A percentile compares a stretch with the other conserved stretches of the same genome.
These are phyloP conservation scores for Diaporthe eres DNA, from an alignment of 2,329 filamentous ascomycete genomes.

Conservation along the genomic window DNA sequence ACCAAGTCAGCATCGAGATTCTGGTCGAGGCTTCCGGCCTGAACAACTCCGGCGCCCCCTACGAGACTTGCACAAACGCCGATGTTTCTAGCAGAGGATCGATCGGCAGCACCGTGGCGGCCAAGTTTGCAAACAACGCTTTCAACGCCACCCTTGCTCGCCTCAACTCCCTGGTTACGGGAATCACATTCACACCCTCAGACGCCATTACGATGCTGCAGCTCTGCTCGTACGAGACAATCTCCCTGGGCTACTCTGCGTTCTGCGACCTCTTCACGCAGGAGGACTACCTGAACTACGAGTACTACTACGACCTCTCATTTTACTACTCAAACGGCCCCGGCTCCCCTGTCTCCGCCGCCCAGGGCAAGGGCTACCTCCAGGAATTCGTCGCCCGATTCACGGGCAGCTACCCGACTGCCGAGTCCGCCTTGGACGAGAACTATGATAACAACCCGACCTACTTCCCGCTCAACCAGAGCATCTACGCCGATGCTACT, in stretches of 20 bases:
- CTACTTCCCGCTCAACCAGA: constrained; percentile 59
- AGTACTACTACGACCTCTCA: constrained; percentile 58
- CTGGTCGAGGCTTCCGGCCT: constrained; percentile 49
- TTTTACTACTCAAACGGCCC: constrained; percentile 53
- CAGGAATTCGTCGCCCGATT: constrained; percentile 52
- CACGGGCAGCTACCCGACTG: constrained; percentile 48
- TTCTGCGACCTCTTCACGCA: constrained; percentile 59
- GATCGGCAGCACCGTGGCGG: constrained; percentile 47
- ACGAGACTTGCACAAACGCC: constrained; percentile 48
- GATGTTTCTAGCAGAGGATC: constrained; percentile 44
- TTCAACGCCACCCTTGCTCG: constrained; percentile 50
- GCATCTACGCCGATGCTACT: constrained; percentile 58
- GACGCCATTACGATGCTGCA: constrained; percentile 58
- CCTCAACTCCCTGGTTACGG: constrained; percentile 48
- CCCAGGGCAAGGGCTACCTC: constrained; percentile 51
- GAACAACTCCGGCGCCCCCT: constrained; percentile 51
- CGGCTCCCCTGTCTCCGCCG: constrained; percentile 51
- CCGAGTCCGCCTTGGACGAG: constrained; percentile 49
- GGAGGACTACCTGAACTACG: constrained; percentile 58
- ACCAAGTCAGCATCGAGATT: constrained; percentile 52
- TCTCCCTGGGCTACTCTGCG: constrained; percentile 57
- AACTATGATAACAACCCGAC: constrained; percentile 56
- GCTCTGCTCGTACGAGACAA: constrained; percentile 52
- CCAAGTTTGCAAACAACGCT: constrained; percentile 45
- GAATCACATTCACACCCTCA: constrained; percentile 50